Base-by-base conservation (phyloP, 352 stramenopile genomes). In the Plasmopara viticola region DNA sequence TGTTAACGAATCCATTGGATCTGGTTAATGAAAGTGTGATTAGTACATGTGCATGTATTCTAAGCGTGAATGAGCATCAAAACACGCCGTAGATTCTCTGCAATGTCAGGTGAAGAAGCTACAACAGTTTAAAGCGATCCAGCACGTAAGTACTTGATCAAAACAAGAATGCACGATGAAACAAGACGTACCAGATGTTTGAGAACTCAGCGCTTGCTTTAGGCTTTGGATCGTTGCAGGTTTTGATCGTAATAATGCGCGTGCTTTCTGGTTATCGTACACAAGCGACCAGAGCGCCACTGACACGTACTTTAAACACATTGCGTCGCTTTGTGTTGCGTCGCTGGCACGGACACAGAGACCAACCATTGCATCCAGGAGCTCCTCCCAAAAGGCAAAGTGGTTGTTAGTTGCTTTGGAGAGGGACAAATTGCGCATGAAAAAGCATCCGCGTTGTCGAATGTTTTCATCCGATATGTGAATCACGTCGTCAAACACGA, bases 211-310 rank as follows among this genome's bases (percentile, higher is more conserved):
- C 8, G 73, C 12, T 56, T 71, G 52, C 25, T 78, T 66, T 38
- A 83, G 63, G 10, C 42, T 53, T 40, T 42, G 55, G n/a, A 80
- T 44, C 12, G 64, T 54, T 4, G 55, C 33, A 29, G 67, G 64
- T 35, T 41, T 61, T 2, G 64, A 53, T 14, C 74, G 44, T 7
- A 89, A 29, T 28, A 77, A 43, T 1, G 78, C 64, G 9, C 74
- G 63, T 2, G 77, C 72, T 42, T 81, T 76, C 34, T 87, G 75
- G 51, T 85, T 84, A 63, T 89, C 78, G 31, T 72, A 82, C 18
- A 85, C 59, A 35, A 87, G 57, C 9, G 72, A 71, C 65, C 74
- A 72, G 2, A 89, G 62, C 30, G 78, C 53, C 1, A 64, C 60
- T 4, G 74, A 72, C 2, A 86, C 37, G 14, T 68, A 62, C 14